Base-by-base conservation (phyloP, 495 filamentous ascomycete genomes). In the Hypoxylon crocopeplum region DNA sequence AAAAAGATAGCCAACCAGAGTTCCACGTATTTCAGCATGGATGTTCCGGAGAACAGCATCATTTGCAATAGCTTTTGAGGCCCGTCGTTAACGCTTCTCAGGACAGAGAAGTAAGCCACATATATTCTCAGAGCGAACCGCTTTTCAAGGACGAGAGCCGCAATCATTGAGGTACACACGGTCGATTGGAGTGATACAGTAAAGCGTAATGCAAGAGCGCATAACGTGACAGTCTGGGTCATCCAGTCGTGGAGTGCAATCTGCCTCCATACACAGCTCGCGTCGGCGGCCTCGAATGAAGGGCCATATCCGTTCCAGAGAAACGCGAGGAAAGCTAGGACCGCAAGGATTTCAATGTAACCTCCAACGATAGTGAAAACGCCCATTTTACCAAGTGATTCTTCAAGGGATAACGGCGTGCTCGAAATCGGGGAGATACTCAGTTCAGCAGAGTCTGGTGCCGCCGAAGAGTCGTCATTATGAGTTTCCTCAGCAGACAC, bases 91-190 rank as follows among this genome's bases (percentile, higher is more conserved):
- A 39, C 30, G n/a, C 40, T 34, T 16, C 61, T 39, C 1, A 50
- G 21, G 24, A 59, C 27, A 0, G 61, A 64, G 5, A 64, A 27
- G 25, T 59, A 50, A 16, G 61, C 46, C 0, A 38, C 39, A 1
- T 58, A 12, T 2, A 29, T 59, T 19, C 54, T 38, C 8, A 41
- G 54, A 5, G 55, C 54, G n/a, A 29, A 39, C 13, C 50, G 25
- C 13, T 37, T 48, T 22, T 64, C 61, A 7, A 64, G 48, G 1
- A 64, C 12, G 8, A 64, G 33, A 0, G 61, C 40, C 8, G 61
- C 46, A 10, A 64, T 12, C 53, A 64, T 38, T 16, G 40, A 49
- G 4, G 61, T 64, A 25, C 54, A 44, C 6, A 59, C 20, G n/a
- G 42, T 46, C 1, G 54, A 36, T 20, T 64, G 61, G 5, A 38